Percentiles rank a stretch among this genome's conserved stretches.
Conservation (phyloP, 2,329 filamentous ascomycete genomes). For the Colletotrichum lentis region DNA sequence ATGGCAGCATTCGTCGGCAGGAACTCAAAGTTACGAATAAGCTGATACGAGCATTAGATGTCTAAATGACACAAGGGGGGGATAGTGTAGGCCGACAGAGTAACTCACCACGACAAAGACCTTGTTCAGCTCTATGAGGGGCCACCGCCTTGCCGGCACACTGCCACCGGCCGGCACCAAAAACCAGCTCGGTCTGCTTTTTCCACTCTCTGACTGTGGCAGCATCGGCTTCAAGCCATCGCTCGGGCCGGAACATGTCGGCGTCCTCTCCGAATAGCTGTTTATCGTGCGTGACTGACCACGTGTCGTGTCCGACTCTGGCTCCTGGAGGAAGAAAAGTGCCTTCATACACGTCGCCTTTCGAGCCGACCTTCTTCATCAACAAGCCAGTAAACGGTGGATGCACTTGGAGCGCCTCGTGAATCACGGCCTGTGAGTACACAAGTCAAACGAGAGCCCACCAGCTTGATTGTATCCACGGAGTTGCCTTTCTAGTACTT, state of each 20-base stretch:
- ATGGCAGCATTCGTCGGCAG: neutral
- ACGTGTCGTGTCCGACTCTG: slow-evolving; percentile 53
- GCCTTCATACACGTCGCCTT: slow-evolving; percentile 49
- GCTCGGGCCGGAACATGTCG: slow-evolving; percentile 55
- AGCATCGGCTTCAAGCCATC: slow-evolving; percentile 54
- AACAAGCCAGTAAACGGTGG: slow-evolving; percentile 58
- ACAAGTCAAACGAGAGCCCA: neutral
- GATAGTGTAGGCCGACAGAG: neutral
- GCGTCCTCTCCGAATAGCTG: slow-evolving; percentile 56
- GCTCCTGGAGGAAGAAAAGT: slow-evolving; percentile 49
- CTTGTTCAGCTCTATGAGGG: slow-evolving; percentile 55
- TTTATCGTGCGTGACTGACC: slow-evolving; percentile 50
- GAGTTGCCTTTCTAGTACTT: neutral
- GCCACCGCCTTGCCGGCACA: slow-evolving; percentile 58
- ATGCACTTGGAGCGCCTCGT: slow-evolving; percentile 60
- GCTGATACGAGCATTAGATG: slow-evolving; percentile 42
- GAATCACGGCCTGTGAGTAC: slow-evolving; percentile 55
- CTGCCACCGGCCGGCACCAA: slow-evolving; percentile 52
- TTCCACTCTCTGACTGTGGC: slow-evolving; percentile 43
- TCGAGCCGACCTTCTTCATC: slow-evolving; percentile 58
- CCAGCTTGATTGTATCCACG: neutral
- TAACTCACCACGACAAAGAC: slow-evolving; percentile 51
- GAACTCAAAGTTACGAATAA: slow-evolving; percentile 39
- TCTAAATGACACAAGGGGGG: neutral
- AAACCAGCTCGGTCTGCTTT: slow-evolving; percentile 52